Evolutionary conservation across 176 grass and related monocot genomes (phyloP).

Genomic region (Chrysopogon serrulatus): DNA sequence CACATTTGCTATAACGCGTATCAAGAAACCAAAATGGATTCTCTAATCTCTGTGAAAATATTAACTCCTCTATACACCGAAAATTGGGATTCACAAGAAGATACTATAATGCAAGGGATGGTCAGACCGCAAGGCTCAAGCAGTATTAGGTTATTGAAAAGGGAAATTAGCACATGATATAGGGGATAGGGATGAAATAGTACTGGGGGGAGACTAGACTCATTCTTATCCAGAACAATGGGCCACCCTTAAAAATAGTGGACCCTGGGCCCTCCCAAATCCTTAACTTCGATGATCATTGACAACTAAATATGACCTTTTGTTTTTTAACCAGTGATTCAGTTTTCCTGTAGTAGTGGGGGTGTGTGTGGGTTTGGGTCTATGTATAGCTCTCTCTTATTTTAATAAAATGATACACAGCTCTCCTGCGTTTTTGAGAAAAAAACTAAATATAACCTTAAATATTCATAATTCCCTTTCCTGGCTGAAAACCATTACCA

Average conservation of each 20-base stretch:
- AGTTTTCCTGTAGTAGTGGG: too few species aligned
- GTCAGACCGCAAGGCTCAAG: neutral
- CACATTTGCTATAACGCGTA: neutral
- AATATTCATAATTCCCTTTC: neutral
- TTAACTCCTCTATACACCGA: neutral
- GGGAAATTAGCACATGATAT: neutral
- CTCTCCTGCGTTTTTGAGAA: too few species aligned
- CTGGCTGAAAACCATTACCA: neutral
- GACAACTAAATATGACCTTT: neutral
- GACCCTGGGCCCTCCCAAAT: neutral
- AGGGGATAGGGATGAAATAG: neutral
- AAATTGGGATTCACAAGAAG: neutral
- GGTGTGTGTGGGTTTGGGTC: too few species aligned
- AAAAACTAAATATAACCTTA: neutral
- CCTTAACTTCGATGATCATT: neutral
- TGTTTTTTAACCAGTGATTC: too few species aligned
- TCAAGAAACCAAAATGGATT: neutral
- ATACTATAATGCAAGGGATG: neutral
- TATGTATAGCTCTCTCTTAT: too few species aligned
- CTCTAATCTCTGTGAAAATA: neutral
- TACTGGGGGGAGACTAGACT: neutral
- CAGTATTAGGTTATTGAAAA: neutral
- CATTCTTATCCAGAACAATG: neutral
- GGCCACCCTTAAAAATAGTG: neutral
- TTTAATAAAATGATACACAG: too few species aligned